phyloP scores from a whole-genome alignment of 352 stramenopile species.

The Pythium biforme region DNA sequence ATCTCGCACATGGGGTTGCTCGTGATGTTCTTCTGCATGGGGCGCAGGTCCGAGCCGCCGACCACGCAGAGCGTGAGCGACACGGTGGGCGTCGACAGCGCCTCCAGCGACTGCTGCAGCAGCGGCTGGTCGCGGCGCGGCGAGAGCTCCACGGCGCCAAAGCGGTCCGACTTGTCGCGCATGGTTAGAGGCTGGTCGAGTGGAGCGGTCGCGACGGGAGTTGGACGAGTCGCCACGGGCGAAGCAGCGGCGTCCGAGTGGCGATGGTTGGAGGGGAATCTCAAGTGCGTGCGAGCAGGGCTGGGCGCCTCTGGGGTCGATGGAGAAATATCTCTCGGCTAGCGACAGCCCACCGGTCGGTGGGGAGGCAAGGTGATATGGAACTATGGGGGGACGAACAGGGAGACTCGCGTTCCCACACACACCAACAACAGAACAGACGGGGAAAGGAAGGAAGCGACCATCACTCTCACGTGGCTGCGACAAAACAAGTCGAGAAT shows the following conservation, averaged over 20 bases:
- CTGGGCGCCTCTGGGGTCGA: too few relatives aligned
- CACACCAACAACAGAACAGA: background rate
- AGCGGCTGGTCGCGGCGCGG: constrained; percentile 57
- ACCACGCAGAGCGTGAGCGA: constrained; percentile 59
- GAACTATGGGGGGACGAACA: background rate
- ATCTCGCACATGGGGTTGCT: constrained; percentile 74
- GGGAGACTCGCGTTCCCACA: background rate
- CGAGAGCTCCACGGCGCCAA: constrained; percentile 53
- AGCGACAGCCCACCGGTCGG: too few relatives aligned
- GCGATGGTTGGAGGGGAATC: too few relatives aligned
- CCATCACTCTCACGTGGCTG: constrained; percentile 2
- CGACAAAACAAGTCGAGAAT: constrained; percentile 3
- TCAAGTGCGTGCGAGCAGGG: too few relatives aligned
- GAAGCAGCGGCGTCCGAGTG: background rate
- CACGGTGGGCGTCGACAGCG: constrained; percentile 56
- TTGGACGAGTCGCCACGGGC: background rate
- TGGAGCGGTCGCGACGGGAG: background rate
- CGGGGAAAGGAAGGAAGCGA: background rate
- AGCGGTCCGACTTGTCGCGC: constrained; percentile 31
- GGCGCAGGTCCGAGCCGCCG: constrained; percentile 49
- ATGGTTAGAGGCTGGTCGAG: background rate
- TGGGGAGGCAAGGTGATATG: too few relatives aligned
- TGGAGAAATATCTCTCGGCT: background rate
- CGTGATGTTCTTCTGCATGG: constrained; percentile 68
- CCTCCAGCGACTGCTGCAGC: constrained; percentile 54